Base-by-base conservation (phyloP, 2,329 filamentous ascomycete species). In the Alternaria metachromatica region DNA sequence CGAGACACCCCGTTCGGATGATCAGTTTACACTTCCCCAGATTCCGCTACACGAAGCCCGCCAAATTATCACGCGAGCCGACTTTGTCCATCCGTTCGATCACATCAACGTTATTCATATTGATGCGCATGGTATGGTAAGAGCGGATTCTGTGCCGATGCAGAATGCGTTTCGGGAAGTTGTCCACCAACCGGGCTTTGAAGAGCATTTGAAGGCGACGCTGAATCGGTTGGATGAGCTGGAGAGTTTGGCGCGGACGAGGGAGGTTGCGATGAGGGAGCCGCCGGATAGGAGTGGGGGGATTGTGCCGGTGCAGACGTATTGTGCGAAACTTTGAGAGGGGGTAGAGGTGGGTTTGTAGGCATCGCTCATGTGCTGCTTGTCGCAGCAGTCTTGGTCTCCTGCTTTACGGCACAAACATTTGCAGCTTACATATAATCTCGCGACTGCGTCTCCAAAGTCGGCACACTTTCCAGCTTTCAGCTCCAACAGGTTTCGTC, bases 31-130 rank as follows among this genome's bases (percentile, higher is more conserved):
- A 15, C 85, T 97, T 7, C 94, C 96, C 0, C 87, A 92, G 45
- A 92, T 93, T 6, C 76, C 77, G 4, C 70, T 80, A 2, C 77
- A 79, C 30, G 77, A 79, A 63, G 69, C 76, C 6, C 72, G 77
- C 63, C 87, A 98, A 78, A 91, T 97, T 76, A 97, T 97, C 92
- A 98, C 95, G 11, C 87, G 96, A 58, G 91, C 93, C 58, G 96
- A 98, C 80, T 98, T 97, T 78, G 93, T 98, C 68, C 89, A 94
- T 67, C 86, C 88, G 60, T 94, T 97, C 74, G 96, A 98, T 80
- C 92, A 95, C 69, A 88, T 96, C 70, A 98, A 98, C 75, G 87
- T 98, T 50, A 97, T 98, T 80, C 96, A 93, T 65, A 98, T 99
- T 72, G 95, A 96, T 61, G 93, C 90, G 59, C 86, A 87, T 43